phyloP scores from a whole-genome alignment of 345 rosid species.

The Arabis hirsuta region DNA sequence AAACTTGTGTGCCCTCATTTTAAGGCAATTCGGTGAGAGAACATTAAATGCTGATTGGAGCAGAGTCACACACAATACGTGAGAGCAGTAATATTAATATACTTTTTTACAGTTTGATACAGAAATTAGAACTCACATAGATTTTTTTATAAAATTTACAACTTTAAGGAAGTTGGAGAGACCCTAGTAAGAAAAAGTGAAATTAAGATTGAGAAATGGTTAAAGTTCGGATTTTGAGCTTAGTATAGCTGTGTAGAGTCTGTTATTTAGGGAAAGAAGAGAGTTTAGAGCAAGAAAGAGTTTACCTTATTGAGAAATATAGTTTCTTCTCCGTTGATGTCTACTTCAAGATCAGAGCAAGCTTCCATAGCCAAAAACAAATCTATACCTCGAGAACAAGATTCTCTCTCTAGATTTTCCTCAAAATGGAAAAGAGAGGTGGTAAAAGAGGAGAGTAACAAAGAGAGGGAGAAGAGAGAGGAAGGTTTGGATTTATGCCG shows the following conservation, averaged over 20 bases:
- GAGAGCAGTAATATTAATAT: constrained; percentile 19
- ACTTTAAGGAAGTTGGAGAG: neutral
- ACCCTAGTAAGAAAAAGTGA: constrained; percentile 14
- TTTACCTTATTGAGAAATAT: constrained; percentile 79
- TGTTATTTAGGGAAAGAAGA: neutral
- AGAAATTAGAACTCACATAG: no score
- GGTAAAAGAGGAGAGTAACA: constrained; percentile 39
- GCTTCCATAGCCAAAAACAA: constrained; percentile 59
- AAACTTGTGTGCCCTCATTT: constrained; percentile 35
- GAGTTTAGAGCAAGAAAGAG: neutral
- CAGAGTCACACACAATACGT: constrained; percentile 41
- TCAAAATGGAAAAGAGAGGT: constrained; percentile 34
- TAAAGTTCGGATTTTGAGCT: constrained; percentile 25
- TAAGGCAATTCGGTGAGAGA: constrained; percentile 38
- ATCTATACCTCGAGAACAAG: constrained; percentile 44
- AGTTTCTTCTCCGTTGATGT: constrained; percentile 91
- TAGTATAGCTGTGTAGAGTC: constrained; percentile 6
- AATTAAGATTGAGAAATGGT: constrained; percentile 16
- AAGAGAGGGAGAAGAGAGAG: constrained; percentile 35
- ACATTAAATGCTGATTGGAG: constrained; percentile 39
- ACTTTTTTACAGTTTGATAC: no score
- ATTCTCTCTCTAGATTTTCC: constrained; percentile 21
- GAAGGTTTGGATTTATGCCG: constrained; percentile 47
- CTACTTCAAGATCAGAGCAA: constrained; percentile 89
- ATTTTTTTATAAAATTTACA: no score